Percentiles rank a stretch among this genome's conserved stretches.
Conservation (phyloP, 2,329 filamentous ascomycete genomes). For the Aspergillus chevalieri region DNA sequence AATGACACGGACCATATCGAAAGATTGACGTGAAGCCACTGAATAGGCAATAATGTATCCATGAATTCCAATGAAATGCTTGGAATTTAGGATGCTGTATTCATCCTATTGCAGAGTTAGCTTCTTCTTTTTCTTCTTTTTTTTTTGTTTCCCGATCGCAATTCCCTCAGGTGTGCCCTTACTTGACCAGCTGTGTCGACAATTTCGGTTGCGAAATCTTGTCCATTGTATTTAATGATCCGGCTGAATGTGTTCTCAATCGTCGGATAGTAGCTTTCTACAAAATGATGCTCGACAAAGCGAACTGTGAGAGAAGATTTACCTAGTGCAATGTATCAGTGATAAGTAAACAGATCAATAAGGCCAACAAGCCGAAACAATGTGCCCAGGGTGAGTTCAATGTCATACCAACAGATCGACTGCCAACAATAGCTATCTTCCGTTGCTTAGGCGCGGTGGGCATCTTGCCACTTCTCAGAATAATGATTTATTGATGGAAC, state of each 20-base stretch:
- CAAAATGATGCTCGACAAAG: conserved; percentile 95
- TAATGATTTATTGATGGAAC: not conserved
- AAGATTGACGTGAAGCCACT: conserved; percentile 87
- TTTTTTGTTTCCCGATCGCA: not conserved
- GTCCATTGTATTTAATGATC: conserved; percentile 83
- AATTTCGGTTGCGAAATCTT: conserved; percentile 93
- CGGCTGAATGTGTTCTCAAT: conserved; percentile 99
- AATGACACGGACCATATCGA: conserved; percentile 96
- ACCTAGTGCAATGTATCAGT: conserved; percentile 49
- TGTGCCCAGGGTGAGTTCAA: not conserved
- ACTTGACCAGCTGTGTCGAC: conserved; percentile 96
- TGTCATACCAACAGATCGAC: conserved; percentile 73
- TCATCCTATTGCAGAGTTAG: conserved; percentile 62
- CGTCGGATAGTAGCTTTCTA: conserved; percentile 97
- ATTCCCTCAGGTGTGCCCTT: conserved; percentile 22
- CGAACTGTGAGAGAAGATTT: conserved; percentile 97
- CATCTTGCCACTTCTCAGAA: conserved; percentile 43
- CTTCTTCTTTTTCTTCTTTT: conserved; percentile 1
- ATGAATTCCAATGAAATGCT: conserved; percentile 98
- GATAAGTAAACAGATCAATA: conserved; percentile 6
- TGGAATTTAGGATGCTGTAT: conserved; percentile 96
- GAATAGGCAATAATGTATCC: conserved; percentile 98
- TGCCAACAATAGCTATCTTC: conserved; percentile 94
- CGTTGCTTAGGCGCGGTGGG: conserved; percentile 73
- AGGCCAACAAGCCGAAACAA: conserved; percentile 1